Percentiles rank a stretch among this genome's conserved stretches.
Evolutionary conservation across 1,284 basidiomycete species (phyloP).

Genomic region (Austroboletus niveus): DNA sequence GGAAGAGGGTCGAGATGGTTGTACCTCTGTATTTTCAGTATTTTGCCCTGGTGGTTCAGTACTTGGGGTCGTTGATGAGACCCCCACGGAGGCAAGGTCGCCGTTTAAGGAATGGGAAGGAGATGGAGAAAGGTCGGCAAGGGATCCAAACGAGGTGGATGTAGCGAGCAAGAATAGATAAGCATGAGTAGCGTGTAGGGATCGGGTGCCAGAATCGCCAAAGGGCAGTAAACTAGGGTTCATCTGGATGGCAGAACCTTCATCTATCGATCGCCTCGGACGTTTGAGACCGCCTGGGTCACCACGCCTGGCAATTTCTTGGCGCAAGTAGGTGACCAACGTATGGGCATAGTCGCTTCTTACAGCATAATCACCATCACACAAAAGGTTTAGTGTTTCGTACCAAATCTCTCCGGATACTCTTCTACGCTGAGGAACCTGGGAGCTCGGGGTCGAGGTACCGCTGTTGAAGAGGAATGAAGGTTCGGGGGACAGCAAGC

Average conservation of each 20-base stretch:
- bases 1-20: constrained; percentile 33
- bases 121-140: constrained; percentile 41
- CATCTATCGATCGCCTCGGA: constrained; percentile 41
- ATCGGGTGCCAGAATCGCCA: constrained; percentile 64
- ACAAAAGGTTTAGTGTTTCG: constrained; percentile 81
- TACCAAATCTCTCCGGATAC: constrained; percentile 85
- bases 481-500: constrained; percentile 20
- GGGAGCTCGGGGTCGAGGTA: constrained; percentile 25
- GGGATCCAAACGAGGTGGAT: constrained; percentile 55
- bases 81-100: constrained; percentile 35
- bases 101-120: constrained; percentile 37
- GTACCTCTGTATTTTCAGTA: constrained; percentile 20
- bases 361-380: constrained; percentile 71
- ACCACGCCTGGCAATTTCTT: constrained; percentile 66
- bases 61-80: constrained; percentile 40
- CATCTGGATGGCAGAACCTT: constrained; percentile 43
- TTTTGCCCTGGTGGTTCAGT: constrained; percentile 25
- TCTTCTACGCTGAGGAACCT: constrained; percentile 60
- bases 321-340: constrained; percentile 68
- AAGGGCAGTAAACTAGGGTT: constrained; percentile 52
- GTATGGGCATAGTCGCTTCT: constrained; percentile 76
- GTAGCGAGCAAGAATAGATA: constrained; percentile 78
- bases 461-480: constrained; percentile 17
- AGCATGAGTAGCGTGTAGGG: constrained; percentile 77
- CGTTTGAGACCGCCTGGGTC: constrained; percentile 47